Percentiles rank a stretch among this genome's conserved stretches.
phyloP scores from a whole-genome alignment of 2,329 filamentous ascomycete genomes.

The Nigrospora osmanthi region DNA sequence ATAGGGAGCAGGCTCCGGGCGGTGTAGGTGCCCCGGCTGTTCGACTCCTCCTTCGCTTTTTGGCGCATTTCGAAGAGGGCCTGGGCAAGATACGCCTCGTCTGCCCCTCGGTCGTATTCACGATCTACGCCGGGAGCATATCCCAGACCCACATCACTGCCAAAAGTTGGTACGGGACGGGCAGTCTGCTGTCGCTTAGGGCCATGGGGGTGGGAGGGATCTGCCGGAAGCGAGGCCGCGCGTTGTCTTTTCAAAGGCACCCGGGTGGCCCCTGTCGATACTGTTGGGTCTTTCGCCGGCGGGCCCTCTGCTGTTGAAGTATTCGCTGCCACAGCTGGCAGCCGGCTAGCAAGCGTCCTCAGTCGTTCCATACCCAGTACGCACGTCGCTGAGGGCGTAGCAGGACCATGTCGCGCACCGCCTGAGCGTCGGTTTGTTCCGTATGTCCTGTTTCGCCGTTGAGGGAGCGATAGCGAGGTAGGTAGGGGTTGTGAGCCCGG shows the following conservation, averaged over 20 bases:
- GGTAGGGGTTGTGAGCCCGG: neutral
- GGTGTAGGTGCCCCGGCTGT: slow-evolving; percentile 1
- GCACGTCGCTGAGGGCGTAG: too few species aligned
- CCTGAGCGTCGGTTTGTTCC: neutral
- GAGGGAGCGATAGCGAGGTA: neutral
- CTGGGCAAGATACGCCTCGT: slow-evolving; percentile 1
- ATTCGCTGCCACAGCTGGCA: neutral
- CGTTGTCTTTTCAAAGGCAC: neutral
- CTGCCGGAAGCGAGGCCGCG: neutral
- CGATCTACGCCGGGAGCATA: neutral
- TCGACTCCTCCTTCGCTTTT: neutral
- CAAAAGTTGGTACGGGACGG: neutral
- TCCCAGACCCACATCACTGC: neutral
- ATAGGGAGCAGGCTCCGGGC: slow-evolving; percentile 1
- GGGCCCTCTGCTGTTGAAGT: neutral
- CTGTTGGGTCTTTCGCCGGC: neutral
- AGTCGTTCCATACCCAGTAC: neutral
- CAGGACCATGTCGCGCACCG: too few species aligned
- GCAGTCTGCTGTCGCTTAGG: neutral
- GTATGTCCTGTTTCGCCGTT: neutral
- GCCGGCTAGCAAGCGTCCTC: neutral
- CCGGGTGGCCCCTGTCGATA: neutral
- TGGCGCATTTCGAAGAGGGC: neutral
- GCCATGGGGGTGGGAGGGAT: neutral
- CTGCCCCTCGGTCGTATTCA: neutral